phyloP scores from a whole-genome alignment of 2,329 filamentous ascomycete genomes.

The Alternaria alternata region DNA sequence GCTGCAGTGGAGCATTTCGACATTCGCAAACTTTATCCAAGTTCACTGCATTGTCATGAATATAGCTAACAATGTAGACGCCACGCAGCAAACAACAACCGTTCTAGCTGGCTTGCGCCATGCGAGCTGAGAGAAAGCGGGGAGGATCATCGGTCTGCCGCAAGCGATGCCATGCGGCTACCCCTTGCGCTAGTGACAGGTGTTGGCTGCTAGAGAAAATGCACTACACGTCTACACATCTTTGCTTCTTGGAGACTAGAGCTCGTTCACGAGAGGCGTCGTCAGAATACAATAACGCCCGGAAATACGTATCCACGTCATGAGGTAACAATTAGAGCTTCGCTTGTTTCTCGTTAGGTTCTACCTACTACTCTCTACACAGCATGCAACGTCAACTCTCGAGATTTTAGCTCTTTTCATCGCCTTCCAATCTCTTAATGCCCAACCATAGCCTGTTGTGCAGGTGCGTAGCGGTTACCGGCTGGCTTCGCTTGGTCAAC shows the following conservation, averaged over 20 bases:
- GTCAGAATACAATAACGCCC: not conserved
- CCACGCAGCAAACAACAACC: slow-evolving; percentile 3
- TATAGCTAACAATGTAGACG: not conserved
- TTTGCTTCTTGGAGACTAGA: not conserved
- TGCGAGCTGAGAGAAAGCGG: not conserved
- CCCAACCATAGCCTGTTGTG: slow-evolving; percentile 22
- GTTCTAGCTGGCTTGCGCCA: not conserved
- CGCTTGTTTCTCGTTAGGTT: not conserved
- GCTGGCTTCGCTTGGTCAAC: slow-evolving; percentile 51
- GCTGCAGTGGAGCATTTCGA: not conserved
- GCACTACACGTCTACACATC: slow-evolving; percentile 3
- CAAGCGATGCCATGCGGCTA: slow-evolving; percentile 6
- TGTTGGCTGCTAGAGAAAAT: slow-evolving; percentile 5
- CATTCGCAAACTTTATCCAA: not conserved
- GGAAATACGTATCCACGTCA: not conserved
- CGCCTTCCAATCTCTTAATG: slow-evolving; percentile 13
- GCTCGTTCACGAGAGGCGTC: not conserved
- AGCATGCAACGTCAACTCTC: not conserved
- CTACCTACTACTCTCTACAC: not conserved
- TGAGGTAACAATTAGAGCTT: not conserved
- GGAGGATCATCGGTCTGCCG: not conserved
- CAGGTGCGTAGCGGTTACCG: slow-evolving; percentile 45
- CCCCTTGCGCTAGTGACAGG: slow-evolving; percentile 14
- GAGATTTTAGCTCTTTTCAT: not conserved
- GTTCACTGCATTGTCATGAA: not conserved